Conservation (phyloP, 2,329 filamentous ascomycete species). For the Xylaria sp. region DNA sequence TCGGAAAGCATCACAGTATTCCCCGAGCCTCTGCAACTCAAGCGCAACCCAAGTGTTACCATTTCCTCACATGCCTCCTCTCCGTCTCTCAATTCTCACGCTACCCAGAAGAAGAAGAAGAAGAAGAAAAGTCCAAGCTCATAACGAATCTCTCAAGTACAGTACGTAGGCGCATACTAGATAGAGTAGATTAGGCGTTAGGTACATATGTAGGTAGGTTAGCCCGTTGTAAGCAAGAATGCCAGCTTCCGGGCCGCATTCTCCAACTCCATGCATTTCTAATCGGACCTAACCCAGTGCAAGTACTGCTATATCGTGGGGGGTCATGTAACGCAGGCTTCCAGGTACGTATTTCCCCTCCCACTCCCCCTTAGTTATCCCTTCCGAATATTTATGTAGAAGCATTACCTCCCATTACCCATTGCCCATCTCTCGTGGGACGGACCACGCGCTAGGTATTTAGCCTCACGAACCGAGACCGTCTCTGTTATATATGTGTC, state of each 20-base stretch:
- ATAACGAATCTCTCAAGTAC: slow-evolving; percentile 8
- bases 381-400: not conserved
- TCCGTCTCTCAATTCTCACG: not conserved
- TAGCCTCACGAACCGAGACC: slow-evolving; percentile 35
- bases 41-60: not conserved
- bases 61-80: not conserved
- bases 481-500: slow-evolving; percentile 6
- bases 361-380: not conserved
- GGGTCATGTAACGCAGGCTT: slow-evolving; percentile 24
- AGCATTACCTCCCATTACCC: too few species aligned
- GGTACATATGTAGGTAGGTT: not conserved
- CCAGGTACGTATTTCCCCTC: not conserved
- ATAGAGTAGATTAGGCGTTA: too few species aligned
- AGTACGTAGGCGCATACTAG: not conserved
- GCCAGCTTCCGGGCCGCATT: slow-evolving; percentile 31
- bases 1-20: slow-evolving; percentile 3
- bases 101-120: not conserved
- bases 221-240: slow-evolving; percentile 15
- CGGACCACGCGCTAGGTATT: slow-evolving; percentile 20
- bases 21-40: not conserved
- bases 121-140: not conserved
- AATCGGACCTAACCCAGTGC: slow-evolving; percentile 41
- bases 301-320: slow-evolving; percentile 36
- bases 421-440: slow-evolving; percentile 12
- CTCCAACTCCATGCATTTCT: slow-evolving; percentile 37